phyloP scores from a whole-genome alignment of 306 rosid species.

The Vigna hirtella region DNA sequence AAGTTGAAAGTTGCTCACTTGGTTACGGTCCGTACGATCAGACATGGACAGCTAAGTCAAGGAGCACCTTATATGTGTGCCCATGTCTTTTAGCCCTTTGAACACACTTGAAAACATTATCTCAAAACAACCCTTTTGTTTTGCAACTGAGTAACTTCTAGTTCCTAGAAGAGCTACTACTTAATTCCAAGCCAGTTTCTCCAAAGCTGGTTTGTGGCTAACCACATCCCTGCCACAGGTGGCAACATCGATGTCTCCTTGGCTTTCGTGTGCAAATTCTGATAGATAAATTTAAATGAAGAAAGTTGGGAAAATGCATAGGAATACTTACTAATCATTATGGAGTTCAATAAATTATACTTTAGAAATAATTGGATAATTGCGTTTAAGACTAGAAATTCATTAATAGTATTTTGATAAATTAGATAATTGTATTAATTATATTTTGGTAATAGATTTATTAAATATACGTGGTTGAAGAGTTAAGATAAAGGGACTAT shows the following conservation, averaged over 20 bases:
- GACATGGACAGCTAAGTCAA: constrained; percentile 48
- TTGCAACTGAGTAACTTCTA: constrained; percentile 42
- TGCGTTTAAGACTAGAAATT: too few species aligned
- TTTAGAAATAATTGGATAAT: too few species aligned
- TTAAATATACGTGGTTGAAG: too few species aligned
- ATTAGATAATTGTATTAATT: too few species aligned
- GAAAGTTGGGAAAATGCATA: too few species aligned
- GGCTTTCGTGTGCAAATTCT: neutral
- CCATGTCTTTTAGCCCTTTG: constrained; percentile 37
- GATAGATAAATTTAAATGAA: too few species aligned
- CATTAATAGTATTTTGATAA: too few species aligned
- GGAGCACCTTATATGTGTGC: constrained; percentile 42
- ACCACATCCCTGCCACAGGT: constrained; percentile 32
- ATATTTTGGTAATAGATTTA: too few species aligned
- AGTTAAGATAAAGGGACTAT: too few species aligned
- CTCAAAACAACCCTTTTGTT: constrained; percentile 5
- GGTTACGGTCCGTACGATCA: constrained; percentile 47
- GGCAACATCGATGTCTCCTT: constrained; percentile 42
- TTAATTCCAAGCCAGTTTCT: neutral
- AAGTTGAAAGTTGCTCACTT: constrained; percentile 27
- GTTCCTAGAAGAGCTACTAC: neutral
- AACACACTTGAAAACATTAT: constrained; percentile 49
- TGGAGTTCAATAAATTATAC: too few species aligned
- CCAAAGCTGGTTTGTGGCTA: neutral
- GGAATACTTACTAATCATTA: too few species aligned